These are phyloP conservation scores for Phytomonas francai DNA, from an alignment of 208 protist genomes.

Conservation along the genomic window DNA sequence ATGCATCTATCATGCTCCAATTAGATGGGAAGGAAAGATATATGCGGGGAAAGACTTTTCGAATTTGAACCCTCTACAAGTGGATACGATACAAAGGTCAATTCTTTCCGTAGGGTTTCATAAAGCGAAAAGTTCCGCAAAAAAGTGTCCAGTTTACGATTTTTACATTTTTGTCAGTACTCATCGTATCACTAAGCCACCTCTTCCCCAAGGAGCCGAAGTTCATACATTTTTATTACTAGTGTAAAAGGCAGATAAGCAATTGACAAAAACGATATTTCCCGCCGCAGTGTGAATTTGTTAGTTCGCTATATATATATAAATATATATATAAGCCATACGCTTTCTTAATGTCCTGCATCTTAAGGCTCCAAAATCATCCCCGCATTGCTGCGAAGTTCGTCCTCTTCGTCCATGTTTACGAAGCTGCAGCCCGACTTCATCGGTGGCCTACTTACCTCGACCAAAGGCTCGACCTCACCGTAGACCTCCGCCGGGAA, in stretches of 20 bases:
- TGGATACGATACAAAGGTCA: background rate
- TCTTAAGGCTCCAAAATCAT: constrained; percentile 27
- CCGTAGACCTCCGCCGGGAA: background rate
- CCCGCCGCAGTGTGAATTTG: no score
- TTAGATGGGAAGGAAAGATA: background rate
- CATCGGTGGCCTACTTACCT: background rate
- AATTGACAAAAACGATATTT: background rate
- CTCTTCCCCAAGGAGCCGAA: background rate
- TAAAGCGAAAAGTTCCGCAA: background rate
- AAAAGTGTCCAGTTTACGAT: background rate
- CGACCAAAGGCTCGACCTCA: background rate
- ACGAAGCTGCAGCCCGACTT: background rate
- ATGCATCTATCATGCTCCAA: background rate
- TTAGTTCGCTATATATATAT: background rate
- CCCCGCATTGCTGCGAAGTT: constrained; percentile 13
- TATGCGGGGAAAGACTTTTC: background rate
- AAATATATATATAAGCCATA: background rate
- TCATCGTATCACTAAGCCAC: background rate
- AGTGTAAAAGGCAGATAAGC: background rate
- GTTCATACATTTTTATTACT: background rate
- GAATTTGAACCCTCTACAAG: background rate
- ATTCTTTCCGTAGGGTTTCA: background rate
- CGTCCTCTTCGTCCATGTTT: background rate
- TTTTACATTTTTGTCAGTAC: background rate
- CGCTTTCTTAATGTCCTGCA: background rate